Evolutionary conservation across 2,329 filamentous ascomycete species (phyloP).

Genomic region (Pestalotiopsis sp.): DNA sequence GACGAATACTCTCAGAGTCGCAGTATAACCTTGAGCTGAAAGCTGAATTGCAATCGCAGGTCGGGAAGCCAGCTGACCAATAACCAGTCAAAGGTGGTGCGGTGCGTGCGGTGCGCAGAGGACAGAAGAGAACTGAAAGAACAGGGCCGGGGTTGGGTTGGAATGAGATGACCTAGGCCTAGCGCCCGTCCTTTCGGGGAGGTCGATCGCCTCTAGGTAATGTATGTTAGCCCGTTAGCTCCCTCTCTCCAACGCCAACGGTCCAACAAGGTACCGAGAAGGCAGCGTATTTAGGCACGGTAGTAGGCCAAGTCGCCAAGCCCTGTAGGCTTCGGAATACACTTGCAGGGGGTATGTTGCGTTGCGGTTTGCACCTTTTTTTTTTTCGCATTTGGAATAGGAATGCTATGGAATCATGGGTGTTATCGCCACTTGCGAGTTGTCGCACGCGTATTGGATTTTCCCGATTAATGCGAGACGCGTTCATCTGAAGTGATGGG

Average conservation of each 20-base stretch:
- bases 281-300: no score
- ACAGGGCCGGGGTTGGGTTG: no score
- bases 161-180: not conserved
- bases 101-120: no score
- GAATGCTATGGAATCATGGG: not conserved
- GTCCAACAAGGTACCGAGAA: no score
- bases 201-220: slow-evolving; percentile 1
- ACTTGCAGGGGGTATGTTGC: not conserved
- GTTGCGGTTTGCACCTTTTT: not conserved
- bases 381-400: not conserved
- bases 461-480: no score
- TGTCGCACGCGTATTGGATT: not conserved
- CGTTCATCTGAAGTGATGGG: no score
- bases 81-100: not conserved
- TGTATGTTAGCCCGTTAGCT: no score
- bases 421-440: not conserved
- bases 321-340: slow-evolving; percentile 1
- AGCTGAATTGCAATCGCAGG: not conserved
- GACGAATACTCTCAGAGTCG: not conserved
- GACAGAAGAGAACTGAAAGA: no score
- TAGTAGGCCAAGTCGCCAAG: not conserved
- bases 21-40: not conserved
- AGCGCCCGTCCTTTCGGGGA: not conserved
- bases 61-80: not conserved
- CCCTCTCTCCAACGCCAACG: no score